Base-by-base conservation (phyloP, 352 stramenopile species). In the Pythium scleroteichum region DNA sequence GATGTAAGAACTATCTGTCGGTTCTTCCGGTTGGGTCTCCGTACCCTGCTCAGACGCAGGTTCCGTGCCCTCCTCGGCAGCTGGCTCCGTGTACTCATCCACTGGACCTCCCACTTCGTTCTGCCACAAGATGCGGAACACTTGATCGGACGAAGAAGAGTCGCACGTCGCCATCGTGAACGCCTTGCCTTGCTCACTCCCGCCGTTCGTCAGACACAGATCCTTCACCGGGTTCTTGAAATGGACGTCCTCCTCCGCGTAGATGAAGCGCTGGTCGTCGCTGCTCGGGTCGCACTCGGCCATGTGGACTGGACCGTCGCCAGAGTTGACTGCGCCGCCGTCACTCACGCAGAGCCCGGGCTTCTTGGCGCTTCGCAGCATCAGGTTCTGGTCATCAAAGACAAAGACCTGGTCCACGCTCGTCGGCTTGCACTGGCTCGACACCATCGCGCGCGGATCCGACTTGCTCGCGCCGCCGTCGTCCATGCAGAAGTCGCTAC, bases 361-460 rank as follows among this genome's bases (percentile, higher is more conserved):
- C 45, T 52, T 52, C 23, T 41, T 54, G 6, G 48, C 48, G 48
- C 48, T 54, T 4, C 22, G 23, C 14, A 54, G 17, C 48, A 54
- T 54, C 4, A 22, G 19, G 24, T 54, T 20, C 10, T 54, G 17
- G 22, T 38, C 48, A 17, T 54, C 27, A 24, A 32, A 54, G 5
- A 54, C 48, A 20, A 54, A 54, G 22, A 54, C 24, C 22, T 54
- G 48, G 48, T 54, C 38, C 16, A 27, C 16, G 38, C 48, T 54
- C 16, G 23, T 41, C 17, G 48, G 48, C 24, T 41, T 54, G 48
- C 48, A 54, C 27, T 20, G 3, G 16, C 9, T 14, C 12, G 17
- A 22, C 6, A 41, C 22, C 10, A 54, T 40, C 13, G 24, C 48
- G 27, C 16, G 4, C 27, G 22, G 24, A 7, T 7, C 4, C 17